A percentile compares a stretch with the other conserved stretches of the same genome.
Conservation (phyloP, 2,329 filamentous ascomycete genomes). For the Ceratocystiopsis sp. region DNA sequence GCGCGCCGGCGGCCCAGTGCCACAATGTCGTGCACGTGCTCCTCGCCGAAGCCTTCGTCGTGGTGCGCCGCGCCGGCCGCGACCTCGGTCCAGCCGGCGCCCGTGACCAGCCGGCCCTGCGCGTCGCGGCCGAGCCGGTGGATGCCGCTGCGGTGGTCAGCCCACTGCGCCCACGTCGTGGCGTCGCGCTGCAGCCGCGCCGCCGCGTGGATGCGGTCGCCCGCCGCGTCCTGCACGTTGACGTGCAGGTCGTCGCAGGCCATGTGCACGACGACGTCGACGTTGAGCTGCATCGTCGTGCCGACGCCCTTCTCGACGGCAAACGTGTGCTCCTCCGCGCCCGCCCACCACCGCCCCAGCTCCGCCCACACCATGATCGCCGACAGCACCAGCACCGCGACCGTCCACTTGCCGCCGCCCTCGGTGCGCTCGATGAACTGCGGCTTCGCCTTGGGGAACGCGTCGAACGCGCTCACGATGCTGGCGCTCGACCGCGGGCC, state of each 20-base stretch:
- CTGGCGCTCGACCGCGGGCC: slow-evolving; percentile 42
- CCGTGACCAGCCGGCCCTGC: slow-evolving; percentile 36
- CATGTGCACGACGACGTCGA: slow-evolving; percentile 89
- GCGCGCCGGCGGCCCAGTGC: slow-evolving; percentile 45
- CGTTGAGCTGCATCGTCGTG: slow-evolving; percentile 79
- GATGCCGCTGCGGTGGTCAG: slow-evolving; percentile 43
- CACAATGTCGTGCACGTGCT: slow-evolving; percentile 85
- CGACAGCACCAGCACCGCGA: slow-evolving; percentile 62
- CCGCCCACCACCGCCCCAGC: slow-evolving; percentile 65
- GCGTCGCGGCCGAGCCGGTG: slow-evolving; percentile 41
- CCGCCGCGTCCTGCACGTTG: slow-evolving; percentile 91
- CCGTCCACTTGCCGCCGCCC: slow-evolving; percentile 85
- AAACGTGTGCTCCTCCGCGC: slow-evolving; percentile 75
- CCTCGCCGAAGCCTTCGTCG: slow-evolving; percentile 56
- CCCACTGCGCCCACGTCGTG: slow-evolving; percentile 73
- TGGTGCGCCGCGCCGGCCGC: slow-evolving; percentile 30
- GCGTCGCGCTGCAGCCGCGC: slow-evolving; percentile 55
- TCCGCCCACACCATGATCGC: slow-evolving; percentile 62
- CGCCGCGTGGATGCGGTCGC: slow-evolving; percentile 77
- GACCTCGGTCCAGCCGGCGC: slow-evolving; percentile 37
- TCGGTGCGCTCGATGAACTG: slow-evolving; percentile 75
- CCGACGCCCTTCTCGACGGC: slow-evolving; percentile 83
- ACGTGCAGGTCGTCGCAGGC: slow-evolving; percentile 74
- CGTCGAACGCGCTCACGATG: slow-evolving; percentile 80
- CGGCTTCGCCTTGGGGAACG: slow-evolving; percentile 92